Conservation (phyloP, 2,329 filamentous ascomycete species). For the Talaromyces amestolkiae region DNA sequence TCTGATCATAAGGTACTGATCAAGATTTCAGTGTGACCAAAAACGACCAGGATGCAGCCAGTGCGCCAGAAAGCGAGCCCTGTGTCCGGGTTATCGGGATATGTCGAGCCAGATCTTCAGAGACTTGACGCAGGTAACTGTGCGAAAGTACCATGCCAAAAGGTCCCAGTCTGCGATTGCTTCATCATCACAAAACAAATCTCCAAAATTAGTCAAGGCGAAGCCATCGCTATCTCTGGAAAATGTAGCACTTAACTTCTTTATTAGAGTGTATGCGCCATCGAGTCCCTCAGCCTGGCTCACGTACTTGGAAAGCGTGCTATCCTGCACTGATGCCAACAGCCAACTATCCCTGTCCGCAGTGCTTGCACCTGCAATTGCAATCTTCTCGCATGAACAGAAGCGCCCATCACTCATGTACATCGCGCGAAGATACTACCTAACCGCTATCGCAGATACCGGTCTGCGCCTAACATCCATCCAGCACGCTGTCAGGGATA, state of each 20-base stretch:
- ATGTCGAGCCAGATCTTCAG: neutral
- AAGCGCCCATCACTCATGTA: neutral
- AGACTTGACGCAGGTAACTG: neutral
- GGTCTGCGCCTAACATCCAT: neutral
- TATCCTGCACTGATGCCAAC: neutral
- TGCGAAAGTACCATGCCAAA: neutral
- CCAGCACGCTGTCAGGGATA: slow-evolving; percentile 1
- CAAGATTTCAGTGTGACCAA: neutral
- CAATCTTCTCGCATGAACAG: slow-evolving; percentile 2
- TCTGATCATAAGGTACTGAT: neutral
- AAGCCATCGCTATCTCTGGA: neutral
- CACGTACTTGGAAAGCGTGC: neutral
- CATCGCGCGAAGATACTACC: neutral
- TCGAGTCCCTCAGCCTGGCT: neutral
- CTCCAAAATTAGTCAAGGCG: neutral
- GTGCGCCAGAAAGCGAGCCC: neutral
- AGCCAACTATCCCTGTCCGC: neutral
- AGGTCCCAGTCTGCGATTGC: neutral
- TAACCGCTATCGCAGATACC: neutral
- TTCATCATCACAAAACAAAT: neutral
- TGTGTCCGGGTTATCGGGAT: neutral
- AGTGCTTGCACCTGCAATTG: neutral
- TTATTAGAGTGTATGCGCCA: neutral
- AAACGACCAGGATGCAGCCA: neutral
- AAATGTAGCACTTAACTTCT: neutral